phyloP scores from a whole-genome alignment of 768 basidiomycete species.

The Suillus plorans region DNA sequence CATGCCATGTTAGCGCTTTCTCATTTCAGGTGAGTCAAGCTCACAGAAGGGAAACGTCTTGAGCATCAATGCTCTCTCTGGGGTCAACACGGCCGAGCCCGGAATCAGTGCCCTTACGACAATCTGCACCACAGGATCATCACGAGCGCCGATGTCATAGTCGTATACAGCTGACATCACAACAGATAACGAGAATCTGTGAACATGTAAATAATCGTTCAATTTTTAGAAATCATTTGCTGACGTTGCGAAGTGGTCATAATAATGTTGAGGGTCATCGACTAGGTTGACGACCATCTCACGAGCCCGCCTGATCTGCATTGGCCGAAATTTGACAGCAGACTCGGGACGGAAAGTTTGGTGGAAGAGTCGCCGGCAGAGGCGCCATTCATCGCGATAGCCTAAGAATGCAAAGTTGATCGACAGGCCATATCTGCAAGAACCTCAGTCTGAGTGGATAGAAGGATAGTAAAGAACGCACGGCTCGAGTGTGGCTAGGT shows the following conservation, averaged over 20 bases:
- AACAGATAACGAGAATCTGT: constrained; percentile 33
- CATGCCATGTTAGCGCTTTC: too few relatives aligned
- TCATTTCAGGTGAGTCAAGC: neutral
- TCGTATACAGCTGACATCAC: constrained; percentile 16
- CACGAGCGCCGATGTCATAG: constrained; percentile 13
- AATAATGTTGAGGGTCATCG: constrained; percentile 29
- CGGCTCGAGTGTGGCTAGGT: too few relatives aligned
- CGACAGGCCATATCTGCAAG: constrained; percentile 8
- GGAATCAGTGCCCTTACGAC: too few relatives aligned
- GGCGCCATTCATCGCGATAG: constrained; percentile 18
- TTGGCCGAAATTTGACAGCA: constrained; percentile 20
- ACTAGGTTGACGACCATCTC: constrained; percentile 27
- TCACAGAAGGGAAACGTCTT: constrained; percentile 17
- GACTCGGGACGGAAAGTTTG: constrained; percentile 37
- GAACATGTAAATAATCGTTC: neutral
- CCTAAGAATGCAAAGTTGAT: constrained; percentile 3
- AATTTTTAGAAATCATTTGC: neutral
- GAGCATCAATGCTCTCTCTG: constrained; percentile 9
- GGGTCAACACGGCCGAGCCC: neutral
- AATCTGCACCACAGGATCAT: constrained; percentile 12
- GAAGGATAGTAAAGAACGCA: neutral
- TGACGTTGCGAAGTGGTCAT: constrained; percentile 18
- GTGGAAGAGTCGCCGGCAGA: constrained; percentile 35
- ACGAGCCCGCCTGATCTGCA: constrained; percentile 24
- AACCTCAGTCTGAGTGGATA: neutral